Evolutionary conservation across 2,329 filamentous ascomycete genomes (phyloP).

Genomic region (Verticillium isaacii): DNA sequence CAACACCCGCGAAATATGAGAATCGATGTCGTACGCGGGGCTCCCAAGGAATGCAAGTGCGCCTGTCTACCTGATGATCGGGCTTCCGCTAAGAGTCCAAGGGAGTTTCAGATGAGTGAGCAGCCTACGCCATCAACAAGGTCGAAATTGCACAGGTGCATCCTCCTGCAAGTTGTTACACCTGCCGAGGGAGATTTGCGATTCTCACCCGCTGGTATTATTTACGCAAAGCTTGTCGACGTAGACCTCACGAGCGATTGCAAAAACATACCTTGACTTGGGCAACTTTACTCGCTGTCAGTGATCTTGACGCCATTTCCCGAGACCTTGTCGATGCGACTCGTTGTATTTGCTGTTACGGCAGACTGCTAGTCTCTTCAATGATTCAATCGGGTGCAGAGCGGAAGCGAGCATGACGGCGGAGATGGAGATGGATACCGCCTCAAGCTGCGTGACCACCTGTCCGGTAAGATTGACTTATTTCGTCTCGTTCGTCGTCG

Average conservation of each 20-base stretch:
- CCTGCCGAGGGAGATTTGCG: too few species aligned
- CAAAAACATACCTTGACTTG: conserved; percentile 9
- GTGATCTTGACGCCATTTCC: too few species aligned
- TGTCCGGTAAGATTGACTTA: conserved; percentile 17
- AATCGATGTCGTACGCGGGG: too few species aligned
- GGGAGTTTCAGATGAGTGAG: too few species aligned
- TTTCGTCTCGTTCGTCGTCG: not conserved
- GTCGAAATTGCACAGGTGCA: too few species aligned
- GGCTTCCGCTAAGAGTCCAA: too few species aligned
- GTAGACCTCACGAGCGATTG: conserved; percentile 2
- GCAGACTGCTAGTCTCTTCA: not conserved
- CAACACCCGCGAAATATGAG: too few species aligned
- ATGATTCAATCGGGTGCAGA: conserved; percentile 26
- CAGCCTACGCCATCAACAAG: too few species aligned
- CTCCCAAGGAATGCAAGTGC: too few species aligned
- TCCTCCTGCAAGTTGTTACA: too few species aligned
- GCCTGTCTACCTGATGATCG: too few species aligned
- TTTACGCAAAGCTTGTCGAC: conserved; percentile 11
- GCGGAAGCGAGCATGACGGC: conserved; percentile 14
- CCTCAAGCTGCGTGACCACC: conserved; percentile 16
- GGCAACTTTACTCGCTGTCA: not conserved
- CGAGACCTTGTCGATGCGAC: not conserved
- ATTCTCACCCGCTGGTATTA: too few species aligned
- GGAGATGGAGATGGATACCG: conserved; percentile 28
- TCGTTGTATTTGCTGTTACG: not conserved